Conservation (phyloP, 2,329 filamentous ascomycete species). For the Nectriaceae sp. region DNA sequence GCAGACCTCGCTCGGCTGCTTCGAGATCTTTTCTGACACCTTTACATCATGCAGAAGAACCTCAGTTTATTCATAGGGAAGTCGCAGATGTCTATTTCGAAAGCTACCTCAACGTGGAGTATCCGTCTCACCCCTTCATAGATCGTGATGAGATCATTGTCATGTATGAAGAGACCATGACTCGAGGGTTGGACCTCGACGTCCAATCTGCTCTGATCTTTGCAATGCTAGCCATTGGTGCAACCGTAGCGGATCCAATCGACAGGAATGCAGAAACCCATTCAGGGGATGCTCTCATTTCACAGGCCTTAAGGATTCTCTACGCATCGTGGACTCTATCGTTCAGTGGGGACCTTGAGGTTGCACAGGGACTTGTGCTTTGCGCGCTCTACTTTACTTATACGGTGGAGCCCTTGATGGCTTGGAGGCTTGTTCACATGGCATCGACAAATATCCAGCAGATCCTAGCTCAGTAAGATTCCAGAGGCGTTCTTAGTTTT, state of each 20-base stretch:
- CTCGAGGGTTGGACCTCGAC: constrained; percentile 7
- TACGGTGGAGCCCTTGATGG: constrained; percentile 16
- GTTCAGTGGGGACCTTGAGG: not conserved
- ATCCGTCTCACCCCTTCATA: constrained; percentile 17
- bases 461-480: constrained; percentile 6
- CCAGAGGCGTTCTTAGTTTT: not conserved
- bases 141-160: constrained; percentile 8
- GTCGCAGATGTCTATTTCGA: not conserved
- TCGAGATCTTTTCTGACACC: not conserved
- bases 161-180: constrained; percentile 12
- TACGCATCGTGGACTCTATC: not conserved
- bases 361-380: constrained; percentile 15
- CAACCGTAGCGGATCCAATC: constrained; percentile 14
- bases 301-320: not conserved
- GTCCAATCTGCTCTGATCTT: constrained; percentile 12
- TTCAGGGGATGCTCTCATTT: not conserved
- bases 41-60: not conserved
- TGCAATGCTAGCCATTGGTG: constrained; percentile 14
- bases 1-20: not conserved
- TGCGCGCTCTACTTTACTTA: constrained; percentile 19
- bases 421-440: constrained; percentile 23
- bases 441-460: constrained; percentile 22
- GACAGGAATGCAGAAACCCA: constrained; percentile 7
- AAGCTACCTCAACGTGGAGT: not conserved
- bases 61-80: not conserved